Percentiles rank a stretch among this genome's conserved stretches.
Conservation (phyloP, 345 rosid species). For the Syzygium grande region DNA sequence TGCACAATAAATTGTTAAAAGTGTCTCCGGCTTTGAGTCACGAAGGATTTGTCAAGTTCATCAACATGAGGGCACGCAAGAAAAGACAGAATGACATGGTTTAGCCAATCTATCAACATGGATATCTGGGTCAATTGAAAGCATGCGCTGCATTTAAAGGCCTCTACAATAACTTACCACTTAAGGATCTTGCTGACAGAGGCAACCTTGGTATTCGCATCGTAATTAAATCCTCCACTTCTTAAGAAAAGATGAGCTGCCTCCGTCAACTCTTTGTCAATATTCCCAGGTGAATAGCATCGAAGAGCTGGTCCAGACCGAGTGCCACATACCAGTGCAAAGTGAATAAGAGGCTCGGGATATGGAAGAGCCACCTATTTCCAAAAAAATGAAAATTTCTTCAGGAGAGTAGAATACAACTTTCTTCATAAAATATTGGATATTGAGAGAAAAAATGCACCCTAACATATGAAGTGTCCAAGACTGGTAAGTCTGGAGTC, state of each 20-base stretch:
- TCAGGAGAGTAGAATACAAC: not conserved
- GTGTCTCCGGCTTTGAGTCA: not conserved
- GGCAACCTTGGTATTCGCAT: slow-evolving; percentile 43
- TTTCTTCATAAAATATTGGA: not conserved
- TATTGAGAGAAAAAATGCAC: not conserved
- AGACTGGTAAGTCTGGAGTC: not conserved
- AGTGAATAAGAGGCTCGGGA: slow-evolving; percentile 64
- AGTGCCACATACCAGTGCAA: slow-evolving; percentile 66
- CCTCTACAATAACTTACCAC: slow-evolving; percentile 35
- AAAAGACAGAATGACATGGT: not conserved
- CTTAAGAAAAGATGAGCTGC: slow-evolving; percentile 63
- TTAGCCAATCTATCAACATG: not conserved
- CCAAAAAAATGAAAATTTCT: not conserved
- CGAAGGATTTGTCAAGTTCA: not conserved
- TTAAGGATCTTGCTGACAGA: slow-evolving; percentile 53
- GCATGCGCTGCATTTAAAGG: not conserved
- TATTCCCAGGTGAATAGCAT: slow-evolving; percentile 66
- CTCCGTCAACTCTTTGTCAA: slow-evolving; percentile 72
- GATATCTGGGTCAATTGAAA: not conserved
- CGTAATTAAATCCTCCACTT: slow-evolving; percentile 63
- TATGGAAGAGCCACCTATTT: slow-evolving; percentile 59
- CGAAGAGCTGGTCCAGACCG: slow-evolving; percentile 81
- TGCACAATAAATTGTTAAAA: not conserved
- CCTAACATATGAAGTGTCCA: not conserved
- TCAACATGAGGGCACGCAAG: not conserved